A percentile compares a stretch with the other conserved stretches of the same genome.
Conservation (phyloP, 2,329 filamentous ascomycete species). For the Lecanicillium sp. region DNA sequence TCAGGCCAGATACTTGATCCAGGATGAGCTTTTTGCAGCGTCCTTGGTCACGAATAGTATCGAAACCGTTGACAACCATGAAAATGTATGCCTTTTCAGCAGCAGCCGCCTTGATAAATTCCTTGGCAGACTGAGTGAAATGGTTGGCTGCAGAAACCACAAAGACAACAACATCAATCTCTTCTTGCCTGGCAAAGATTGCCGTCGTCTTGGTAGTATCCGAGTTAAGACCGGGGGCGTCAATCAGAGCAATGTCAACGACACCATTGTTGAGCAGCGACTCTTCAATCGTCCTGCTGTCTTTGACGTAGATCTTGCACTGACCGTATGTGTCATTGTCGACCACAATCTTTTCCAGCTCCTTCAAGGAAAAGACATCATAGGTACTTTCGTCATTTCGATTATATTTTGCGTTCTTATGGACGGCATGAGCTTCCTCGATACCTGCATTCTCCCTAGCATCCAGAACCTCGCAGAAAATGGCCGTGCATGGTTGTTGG, state of each 20-base stretch:
- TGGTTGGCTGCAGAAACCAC: constrained; percentile 97
- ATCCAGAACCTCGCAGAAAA: constrained; percentile 96
- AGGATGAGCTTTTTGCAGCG: constrained; percentile 88
- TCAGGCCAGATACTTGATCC: constrained; percentile 81
- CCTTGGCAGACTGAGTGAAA: constrained; percentile 94
- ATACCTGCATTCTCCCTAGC: constrained; percentile 81
- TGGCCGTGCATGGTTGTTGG: constrained; percentile 95
- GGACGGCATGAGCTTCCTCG: constrained; percentile 93
- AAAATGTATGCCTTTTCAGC: constrained; percentile 98
- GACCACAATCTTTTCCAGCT: constrained; percentile 81
- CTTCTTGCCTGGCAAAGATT: constrained; percentile 92
- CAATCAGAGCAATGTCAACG: constrained; percentile 94
- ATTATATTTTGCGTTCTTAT: constrained; percentile 71
- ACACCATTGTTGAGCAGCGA: constrained; percentile 95
- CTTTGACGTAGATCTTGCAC: constrained; percentile 95
- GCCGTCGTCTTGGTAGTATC: constrained; percentile 97
- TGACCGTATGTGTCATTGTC: constrained; percentile 85
- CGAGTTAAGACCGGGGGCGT: constrained; percentile 89
- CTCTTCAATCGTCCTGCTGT: constrained; percentile 81
- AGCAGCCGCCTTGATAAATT: constrained; percentile 93
- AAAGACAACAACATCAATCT: constrained; percentile 98
- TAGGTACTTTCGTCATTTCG: constrained; percentile 91
- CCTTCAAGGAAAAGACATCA: constrained; percentile 68
- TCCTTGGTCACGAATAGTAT: constrained; percentile 85
- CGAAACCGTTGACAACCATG: constrained; percentile 96